A percentile compares a stretch with the other conserved stretches of the same genome.
Conservation (phyloP, 2,329 filamentous ascomycete species). For the Aspergillus unguis region DNA sequence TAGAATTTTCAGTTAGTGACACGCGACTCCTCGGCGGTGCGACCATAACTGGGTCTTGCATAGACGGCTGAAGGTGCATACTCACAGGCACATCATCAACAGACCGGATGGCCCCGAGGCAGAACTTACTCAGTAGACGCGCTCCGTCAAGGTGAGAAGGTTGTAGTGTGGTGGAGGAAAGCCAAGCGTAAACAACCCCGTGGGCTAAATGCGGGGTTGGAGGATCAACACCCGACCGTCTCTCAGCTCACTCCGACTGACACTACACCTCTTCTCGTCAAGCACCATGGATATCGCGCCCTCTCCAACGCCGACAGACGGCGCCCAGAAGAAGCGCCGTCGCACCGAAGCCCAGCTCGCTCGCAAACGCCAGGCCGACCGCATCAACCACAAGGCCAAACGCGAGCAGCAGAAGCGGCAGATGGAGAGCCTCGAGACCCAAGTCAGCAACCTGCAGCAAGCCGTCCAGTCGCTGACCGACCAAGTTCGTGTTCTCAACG, state of each 20-base stretch:
- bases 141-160: not conserved
- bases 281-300: conserved; percentile 2
- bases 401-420: conserved; percentile 14
- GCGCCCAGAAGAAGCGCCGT: conserved; percentile 11
- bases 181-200: conserved; percentile 1
- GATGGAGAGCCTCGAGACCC: conserved; percentile 13
- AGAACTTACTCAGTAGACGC: too few relatives aligned
- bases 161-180: not conserved
- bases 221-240: not conserved
- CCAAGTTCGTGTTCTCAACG: conserved; percentile 10
- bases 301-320: conserved; percentile 1
- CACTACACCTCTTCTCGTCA: not conserved
- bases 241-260: not conserved
- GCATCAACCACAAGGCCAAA: conserved; percentile 14
- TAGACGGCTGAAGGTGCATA: not conserved
- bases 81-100: not conserved
- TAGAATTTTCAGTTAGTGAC: too few relatives aligned
- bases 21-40: too few relatives aligned
- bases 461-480: conserved; percentile 11
- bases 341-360: conserved; percentile 13
- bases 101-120: too few relatives aligned
- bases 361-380: conserved; percentile 11
- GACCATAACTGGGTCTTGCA: not conserved
- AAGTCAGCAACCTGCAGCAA: conserved; percentile 9
- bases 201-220: conserved; percentile 9